Evolutionary conservation across 768 basidiomycete species (phyloP).

Genomic region (Termitomyces sp.): DNA sequence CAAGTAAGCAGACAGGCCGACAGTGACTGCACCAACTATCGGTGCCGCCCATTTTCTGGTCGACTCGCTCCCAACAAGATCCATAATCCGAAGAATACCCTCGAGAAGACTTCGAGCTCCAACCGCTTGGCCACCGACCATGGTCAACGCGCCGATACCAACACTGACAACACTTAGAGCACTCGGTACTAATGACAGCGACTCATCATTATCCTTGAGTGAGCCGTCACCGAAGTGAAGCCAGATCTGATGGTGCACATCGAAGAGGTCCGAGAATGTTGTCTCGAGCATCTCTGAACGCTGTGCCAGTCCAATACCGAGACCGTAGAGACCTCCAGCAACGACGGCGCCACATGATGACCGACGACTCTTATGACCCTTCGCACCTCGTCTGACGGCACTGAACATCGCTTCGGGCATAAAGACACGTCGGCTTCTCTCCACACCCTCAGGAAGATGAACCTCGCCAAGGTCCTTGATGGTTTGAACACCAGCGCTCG

Average conservation of each 20-base stretch:
- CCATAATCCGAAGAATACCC: conserved; percentile 65
- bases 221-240: conserved; percentile 57
- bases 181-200: conserved; percentile 36
- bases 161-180: conserved; percentile 71
- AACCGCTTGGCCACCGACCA: conserved; percentile 81
- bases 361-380: conserved; percentile 30
- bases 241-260: conserved; percentile 75
- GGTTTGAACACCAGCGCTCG: conserved; percentile 57
- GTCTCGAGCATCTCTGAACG: conserved; percentile 77
- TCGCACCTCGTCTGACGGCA: conserved; percentile 37
- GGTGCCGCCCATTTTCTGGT: conserved; percentile 87
- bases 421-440: conserved; percentile 79
- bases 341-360: conserved; percentile 50
- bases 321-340: conserved; percentile 72
- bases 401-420: conserved; percentile 98
- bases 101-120: conserved; percentile 76
- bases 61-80: conserved; percentile 75
- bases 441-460: conserved; percentile 77
- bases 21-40: conserved; percentile 66
- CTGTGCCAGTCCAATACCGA: conserved; percentile 77
- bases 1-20: conserved; percentile 76
- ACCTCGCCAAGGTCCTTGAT: conserved; percentile 67
- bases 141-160: conserved; percentile 80
- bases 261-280: conserved; percentile 79
- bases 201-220: conserved; percentile 23